phyloP scores from a whole-genome alignment of 2,329 filamentous ascomycete genomes.

The Stachybotrys elegans region DNA sequence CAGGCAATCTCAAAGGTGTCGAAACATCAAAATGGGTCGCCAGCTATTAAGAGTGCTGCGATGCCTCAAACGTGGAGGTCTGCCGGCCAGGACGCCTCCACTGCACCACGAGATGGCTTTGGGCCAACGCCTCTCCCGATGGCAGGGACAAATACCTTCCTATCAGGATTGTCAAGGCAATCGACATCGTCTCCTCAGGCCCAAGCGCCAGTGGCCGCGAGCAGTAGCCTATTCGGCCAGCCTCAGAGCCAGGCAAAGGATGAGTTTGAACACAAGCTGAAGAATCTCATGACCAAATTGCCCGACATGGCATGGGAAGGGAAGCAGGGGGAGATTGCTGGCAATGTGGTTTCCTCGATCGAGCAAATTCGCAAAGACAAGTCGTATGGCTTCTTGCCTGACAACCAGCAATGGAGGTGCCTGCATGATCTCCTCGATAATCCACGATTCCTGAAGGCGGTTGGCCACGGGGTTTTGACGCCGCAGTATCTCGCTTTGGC shows the following conservation, averaged over 20 bases:
- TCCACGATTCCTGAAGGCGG: slow-evolving; percentile 24
- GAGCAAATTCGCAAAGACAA: slow-evolving; percentile 17
- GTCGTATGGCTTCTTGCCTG: slow-evolving; percentile 22
- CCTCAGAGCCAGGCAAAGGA: slow-evolving; percentile 15
- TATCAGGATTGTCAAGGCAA: slow-evolving; percentile 10
- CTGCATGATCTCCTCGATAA: slow-evolving; percentile 19
- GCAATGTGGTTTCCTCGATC: slow-evolving; percentile 18
- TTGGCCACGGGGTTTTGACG: slow-evolving; percentile 19
- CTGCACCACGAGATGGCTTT: not conserved
- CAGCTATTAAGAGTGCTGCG: no score
- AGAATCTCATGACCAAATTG: no score
- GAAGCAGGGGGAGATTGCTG: no score
- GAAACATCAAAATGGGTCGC: no score
- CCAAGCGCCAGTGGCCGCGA: not conserved
- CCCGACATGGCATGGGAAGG: no score
- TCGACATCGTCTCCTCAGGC: not conserved
- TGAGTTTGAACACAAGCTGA: slow-evolving; percentile 18
- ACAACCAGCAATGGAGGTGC: slow-evolving; percentile 29
- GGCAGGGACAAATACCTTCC: slow-evolving; percentile 30
- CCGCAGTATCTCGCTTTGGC: slow-evolving; percentile 22
- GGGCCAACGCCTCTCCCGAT: slow-evolving; percentile 24
- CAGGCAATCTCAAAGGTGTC: no score
- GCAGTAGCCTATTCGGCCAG: slow-evolving; percentile 16
- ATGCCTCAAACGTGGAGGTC: no score
- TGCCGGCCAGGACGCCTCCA: no score